These are phyloP conservation scores for Phytophthora brassicae DNA, from an alignment of 352 stramenopile genomes.

Conservation along the genomic window DNA sequence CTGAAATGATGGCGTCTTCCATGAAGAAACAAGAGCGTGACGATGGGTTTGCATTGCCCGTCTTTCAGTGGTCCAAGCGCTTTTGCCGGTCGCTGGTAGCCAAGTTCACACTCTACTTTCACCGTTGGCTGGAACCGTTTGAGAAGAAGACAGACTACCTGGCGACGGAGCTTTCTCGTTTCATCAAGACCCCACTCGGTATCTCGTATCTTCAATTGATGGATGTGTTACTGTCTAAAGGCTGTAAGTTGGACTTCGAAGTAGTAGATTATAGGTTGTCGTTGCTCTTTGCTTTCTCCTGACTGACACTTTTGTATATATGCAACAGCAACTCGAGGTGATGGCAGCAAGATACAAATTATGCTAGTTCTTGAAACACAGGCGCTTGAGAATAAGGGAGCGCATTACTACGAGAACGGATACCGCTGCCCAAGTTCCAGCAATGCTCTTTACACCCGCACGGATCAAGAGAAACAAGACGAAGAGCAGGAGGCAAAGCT, in stretches of 20 bases:
- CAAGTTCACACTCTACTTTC: slow-evolving; percentile 86
- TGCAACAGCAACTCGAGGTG: slow-evolving; percentile 44
- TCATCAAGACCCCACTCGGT: slow-evolving; percentile 72
- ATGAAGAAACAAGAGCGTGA: slow-evolving; percentile 76
- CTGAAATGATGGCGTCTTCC: slow-evolving; percentile 80
- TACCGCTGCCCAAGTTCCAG: slow-evolving; percentile 72
- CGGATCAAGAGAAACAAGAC: slow-evolving; percentile 35
- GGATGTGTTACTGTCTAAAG: slow-evolving; percentile 72
- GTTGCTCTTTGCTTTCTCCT: neutral
- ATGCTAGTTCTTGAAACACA: slow-evolving; percentile 83
- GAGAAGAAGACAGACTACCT: slow-evolving; percentile 66
- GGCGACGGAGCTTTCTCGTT: slow-evolving; percentile 65
- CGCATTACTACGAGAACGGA: slow-evolving; percentile 74
- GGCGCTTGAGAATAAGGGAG: slow-evolving; percentile 72
- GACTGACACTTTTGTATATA: slow-evolving; percentile 15
- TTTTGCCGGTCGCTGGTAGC: slow-evolving; percentile 85
- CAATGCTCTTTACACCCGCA: slow-evolving; percentile 39
- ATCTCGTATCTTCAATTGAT: slow-evolving; percentile 86
- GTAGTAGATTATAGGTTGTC: neutral
- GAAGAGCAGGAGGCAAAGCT: slow-evolving; percentile 28
- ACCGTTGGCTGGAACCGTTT: slow-evolving; percentile 72
- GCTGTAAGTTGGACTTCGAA: slow-evolving; percentile 60
- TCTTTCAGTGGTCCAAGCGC: slow-evolving; percentile 81
- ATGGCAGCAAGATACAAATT: slow-evolving; percentile 51
- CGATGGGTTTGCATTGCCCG: slow-evolving; percentile 74